Evolutionary conservation across 768 basidiomycete species (phyloP), one percentile per base, ranked within the genome.

Genomic region (Pleurotus tuber-regium): DNA sequence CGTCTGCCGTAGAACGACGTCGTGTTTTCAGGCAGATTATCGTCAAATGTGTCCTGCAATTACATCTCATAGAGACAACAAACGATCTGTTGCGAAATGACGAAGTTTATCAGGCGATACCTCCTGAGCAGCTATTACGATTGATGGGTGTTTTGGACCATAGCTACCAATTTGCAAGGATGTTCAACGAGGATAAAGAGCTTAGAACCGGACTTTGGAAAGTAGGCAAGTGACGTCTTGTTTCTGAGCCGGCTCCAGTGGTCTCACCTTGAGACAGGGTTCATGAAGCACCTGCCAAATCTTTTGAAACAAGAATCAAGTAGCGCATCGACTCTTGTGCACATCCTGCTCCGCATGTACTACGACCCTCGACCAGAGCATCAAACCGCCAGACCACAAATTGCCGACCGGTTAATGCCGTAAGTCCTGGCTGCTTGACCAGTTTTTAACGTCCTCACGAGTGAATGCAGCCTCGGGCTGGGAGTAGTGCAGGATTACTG

Each of bases 251-350:
- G 12, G 19, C 19, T 14, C 30, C 2, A 19, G 9, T n/a, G 25
- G 16, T 24, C 18, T 39, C 10, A 25, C 16, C 42, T 19, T 40
- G 24, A 39, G 14, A 14, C 10, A 98, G 95, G 97, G 5, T 99
- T 99, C 73, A 99, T 99, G 97, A 97, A 98, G 65, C 97, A 99
- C 66, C 71, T 98, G 25, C 97, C 97, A 0, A 99, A 99, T 70
- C 79, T 99, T 35, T 71, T 99, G 50, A 98, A 98, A 67, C 97
- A 99, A 62, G 97, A 99, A 69, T 98, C 96, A 11, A 97, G 92
- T 55, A 95, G 92, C 62, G 97, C 97, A 43, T 83, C 96, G 2
- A 98, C 94, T 0, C 75, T 98, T 30, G 93, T 98, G 38, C 92
- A 94, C 60, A 84, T 98, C 7, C 73, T 98, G 25, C 70, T 97